A percentile compares a stretch with the other conserved stretches of the same genome.
These are phyloP conservation scores for Botrytis medusae DNA, from an alignment of 2,329 filamentous ascomycete genomes.

Conservation along the genomic window DNA sequence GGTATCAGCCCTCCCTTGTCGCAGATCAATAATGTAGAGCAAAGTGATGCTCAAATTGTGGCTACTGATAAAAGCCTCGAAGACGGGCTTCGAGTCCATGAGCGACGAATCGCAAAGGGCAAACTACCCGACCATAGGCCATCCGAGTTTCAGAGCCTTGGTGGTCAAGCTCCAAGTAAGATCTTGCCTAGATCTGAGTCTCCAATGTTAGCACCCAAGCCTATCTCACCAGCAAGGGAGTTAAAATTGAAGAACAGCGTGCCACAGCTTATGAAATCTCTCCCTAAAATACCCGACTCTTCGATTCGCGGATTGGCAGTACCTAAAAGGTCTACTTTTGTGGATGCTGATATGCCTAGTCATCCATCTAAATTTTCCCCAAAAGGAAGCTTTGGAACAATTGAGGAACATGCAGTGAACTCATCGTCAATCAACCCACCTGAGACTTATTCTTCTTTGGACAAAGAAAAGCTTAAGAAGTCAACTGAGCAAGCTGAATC, in stretches of 20 bases:
- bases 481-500: background rate
- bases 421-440: background rate
- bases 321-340: background rate
- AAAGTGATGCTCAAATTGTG: background rate
- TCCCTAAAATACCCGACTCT: constrained; percentile 36
- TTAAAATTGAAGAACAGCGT: constrained; percentile 40
- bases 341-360: constrained; percentile 22
- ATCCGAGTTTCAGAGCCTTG: constrained; percentile 27
- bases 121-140: constrained; percentile 1
- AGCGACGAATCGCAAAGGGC: constrained; percentile 15
- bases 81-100: constrained; percentile 3
- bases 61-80: background rate
- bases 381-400: background rate
- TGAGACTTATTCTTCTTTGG: background rate
- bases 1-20: constrained; percentile 20
- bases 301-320: constrained; percentile 18
- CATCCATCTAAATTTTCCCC: constrained; percentile 23
- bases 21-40: constrained; percentile 17
- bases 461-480: background rate
- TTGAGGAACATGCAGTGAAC: constrained; percentile 1
- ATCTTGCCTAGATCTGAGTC: constrained; percentile 32
- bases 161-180: constrained; percentile 30
- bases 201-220: constrained; percentile 40
- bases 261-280: constrained; percentile 40
- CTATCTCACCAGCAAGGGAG: constrained; percentile 40